phyloP scores from a whole-genome alignment of 345 rosid species.

The Capsella bursapastoris region DNA sequence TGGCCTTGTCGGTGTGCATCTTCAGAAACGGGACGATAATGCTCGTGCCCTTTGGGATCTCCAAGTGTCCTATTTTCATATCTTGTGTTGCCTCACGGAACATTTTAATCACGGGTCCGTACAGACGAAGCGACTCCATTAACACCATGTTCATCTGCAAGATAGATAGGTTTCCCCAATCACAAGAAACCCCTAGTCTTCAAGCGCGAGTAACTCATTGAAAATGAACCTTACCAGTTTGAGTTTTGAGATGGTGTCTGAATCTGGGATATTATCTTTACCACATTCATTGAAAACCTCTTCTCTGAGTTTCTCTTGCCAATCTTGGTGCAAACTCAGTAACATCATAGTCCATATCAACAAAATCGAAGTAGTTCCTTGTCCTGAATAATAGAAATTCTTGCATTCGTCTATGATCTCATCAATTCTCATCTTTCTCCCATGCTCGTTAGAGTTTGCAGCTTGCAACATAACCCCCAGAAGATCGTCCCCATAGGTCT shows the following conservation, averaged over 20 bases:
- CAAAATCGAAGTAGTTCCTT: slow-evolving; percentile 50
- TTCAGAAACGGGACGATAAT: slow-evolving; percentile 35
- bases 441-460: not conserved
- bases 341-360: slow-evolving; percentile 52
- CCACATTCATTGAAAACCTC: slow-evolving; percentile 48
- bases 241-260: slow-evolving; percentile 47
- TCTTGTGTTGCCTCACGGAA: slow-evolving; percentile 47
- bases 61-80: slow-evolving; percentile 50
- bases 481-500: slow-evolving; percentile 44
- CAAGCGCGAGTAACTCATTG: not conserved
- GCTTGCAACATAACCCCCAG: slow-evolving; percentile 45
- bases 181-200: not conserved
- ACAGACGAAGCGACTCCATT: slow-evolving; percentile 60
- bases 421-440: slow-evolving; percentile 31
- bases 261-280: slow-evolving; percentile 40
- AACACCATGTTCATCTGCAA: slow-evolving; percentile 57
- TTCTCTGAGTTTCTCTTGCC: slow-evolving; percentile 54
- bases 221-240: slow-evolving; percentile 43
- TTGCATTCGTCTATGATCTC: slow-evolving; percentile 56
- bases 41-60: slow-evolving; percentile 46
- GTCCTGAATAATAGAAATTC: slow-evolving; percentile 53
- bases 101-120: slow-evolving; percentile 44
- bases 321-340: slow-evolving; percentile 47
- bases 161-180: not conserved
- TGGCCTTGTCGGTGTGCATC: slow-evolving; percentile 46